Evolutionary conservation across 2,329 filamentous ascomycete species (phyloP).

Genomic region (Calonectria fujianensis): DNA sequence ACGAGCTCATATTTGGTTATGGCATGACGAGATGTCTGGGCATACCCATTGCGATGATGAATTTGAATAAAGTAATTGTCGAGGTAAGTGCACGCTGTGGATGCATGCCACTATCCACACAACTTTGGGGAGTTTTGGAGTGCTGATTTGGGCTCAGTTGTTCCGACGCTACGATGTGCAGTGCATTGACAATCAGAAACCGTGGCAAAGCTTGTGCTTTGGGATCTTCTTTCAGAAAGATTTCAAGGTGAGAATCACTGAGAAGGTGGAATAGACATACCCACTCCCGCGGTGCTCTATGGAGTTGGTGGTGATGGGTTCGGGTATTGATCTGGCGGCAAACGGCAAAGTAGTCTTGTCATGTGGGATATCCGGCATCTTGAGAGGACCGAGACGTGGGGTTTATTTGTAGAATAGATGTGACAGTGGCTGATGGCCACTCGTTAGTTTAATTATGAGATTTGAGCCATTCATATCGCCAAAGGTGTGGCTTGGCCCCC

Average conservation of each 20-base stretch:
- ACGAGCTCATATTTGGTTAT: background rate
- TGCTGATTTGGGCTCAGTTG: background rate
- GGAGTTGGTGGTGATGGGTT: background rate
- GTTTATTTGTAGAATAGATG: background rate
- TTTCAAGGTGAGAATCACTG: background rate
- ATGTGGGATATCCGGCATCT: background rate
- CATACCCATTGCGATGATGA: background rate
- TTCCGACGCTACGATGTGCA: background rate
- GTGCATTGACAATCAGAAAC: background rate
- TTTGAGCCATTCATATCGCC: no score
- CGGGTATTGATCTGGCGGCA: background rate
- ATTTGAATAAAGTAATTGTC: background rate
- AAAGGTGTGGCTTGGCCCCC: no score
- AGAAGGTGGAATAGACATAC: background rate
- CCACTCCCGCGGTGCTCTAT: background rate
- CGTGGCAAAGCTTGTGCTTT: background rate
- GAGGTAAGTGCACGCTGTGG: background rate
- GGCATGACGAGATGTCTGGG: background rate
- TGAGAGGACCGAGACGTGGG: background rate
- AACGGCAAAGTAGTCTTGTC: background rate
- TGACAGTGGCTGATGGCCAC: no score
- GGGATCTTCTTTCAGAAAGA: background rate
- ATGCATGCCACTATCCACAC: background rate
- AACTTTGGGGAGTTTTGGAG: background rate
- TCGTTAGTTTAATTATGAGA: no score